Evolutionary conservation across 1,139 yeast genomes (phyloP), one percentile per base, ranked within the genome.

Genomic region (Trichomonascaceae sp.): DNA sequence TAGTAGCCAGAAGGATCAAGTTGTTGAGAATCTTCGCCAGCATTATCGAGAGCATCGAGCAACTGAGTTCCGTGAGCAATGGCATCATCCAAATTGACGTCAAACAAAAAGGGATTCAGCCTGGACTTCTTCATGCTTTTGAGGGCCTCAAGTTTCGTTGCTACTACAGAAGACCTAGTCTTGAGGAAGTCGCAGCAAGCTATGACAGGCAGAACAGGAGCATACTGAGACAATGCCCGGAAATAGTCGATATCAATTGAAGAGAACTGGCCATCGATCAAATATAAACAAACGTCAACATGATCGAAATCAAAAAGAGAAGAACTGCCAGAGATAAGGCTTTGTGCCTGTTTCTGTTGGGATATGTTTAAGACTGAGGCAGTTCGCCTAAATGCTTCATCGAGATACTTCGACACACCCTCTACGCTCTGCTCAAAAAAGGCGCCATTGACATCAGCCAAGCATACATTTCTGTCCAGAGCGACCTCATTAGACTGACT

Each of bases 221-320:
- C 58, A 50, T 55, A 65, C 18, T 56, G 53, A 17, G 61, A 55
- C 17, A 67, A 48, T 22, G 60, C 50, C 30, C 58, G 46, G 56
- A 67, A 64, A 50, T 58, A 61, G n/a, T 63, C 64, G 19, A 67
- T 43, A 49, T 67, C 70, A 15, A 55, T 55, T 10, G 58, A 58
- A 47, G 54, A 60, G 17, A 66, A 51, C 4, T 57, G 52, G 45
- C 55, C 58, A 15, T 56, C 50, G 6, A 68, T 56, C 41, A 67
- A 51, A 46, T 67, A 69, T 13, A 69, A 55, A 50, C 70, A 66
- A 4, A 62, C 71, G 50, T 69, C 72, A 12, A 63, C 69, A 43
- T 65, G 66, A 4, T 66, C 58, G 43, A 65, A 61, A 36, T 62
- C 69, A 3, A 61, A 52, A 24, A 66, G 54, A 1, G 67, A 60